phyloP scores from a whole-genome alignment of 306 rosid species.

The Ormosia semicastrata region DNA sequence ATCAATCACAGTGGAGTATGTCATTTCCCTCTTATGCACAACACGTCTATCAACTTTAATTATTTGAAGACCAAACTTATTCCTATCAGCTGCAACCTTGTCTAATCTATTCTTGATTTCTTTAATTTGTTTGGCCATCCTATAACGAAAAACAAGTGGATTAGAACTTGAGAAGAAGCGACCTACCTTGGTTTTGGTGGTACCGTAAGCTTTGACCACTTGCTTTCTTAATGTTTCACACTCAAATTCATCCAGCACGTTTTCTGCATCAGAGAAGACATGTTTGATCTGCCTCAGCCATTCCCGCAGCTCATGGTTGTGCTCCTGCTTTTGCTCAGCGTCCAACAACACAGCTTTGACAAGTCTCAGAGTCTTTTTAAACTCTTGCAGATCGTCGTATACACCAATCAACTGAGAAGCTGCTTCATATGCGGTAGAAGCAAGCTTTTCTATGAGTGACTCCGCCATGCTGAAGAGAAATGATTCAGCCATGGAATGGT shows the following conservation, averaged over 20 bases:
- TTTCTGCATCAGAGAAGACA: too few species aligned
- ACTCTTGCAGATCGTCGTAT: not conserved
- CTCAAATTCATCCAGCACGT: too few species aligned
- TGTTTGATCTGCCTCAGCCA: too few species aligned
- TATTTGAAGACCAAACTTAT: not conserved
- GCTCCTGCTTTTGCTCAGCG: not conserved
- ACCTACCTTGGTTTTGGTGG: not conserved
- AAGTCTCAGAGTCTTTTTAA: not conserved
- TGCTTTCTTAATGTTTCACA: not conserved
- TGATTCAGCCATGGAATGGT: not conserved
- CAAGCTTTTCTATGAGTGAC: not conserved
- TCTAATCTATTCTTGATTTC: not conserved
- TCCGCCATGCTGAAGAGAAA: not conserved
- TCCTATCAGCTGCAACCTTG: not conserved
- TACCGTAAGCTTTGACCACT: constrained; percentile 2
- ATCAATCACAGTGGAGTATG: too few species aligned
- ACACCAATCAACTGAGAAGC: not conserved
- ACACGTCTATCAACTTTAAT: too few species aligned
- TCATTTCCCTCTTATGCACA: too few species aligned
- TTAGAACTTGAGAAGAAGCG: not conserved
- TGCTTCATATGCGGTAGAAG: not conserved
- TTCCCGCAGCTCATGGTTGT: too few species aligned
- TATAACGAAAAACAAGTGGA: not conserved
- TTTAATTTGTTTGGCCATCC: not conserved
- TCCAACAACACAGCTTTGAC: not conserved